Conservation (phyloP, 331 rosid genomes). For the Arachis monticola region DNA sequence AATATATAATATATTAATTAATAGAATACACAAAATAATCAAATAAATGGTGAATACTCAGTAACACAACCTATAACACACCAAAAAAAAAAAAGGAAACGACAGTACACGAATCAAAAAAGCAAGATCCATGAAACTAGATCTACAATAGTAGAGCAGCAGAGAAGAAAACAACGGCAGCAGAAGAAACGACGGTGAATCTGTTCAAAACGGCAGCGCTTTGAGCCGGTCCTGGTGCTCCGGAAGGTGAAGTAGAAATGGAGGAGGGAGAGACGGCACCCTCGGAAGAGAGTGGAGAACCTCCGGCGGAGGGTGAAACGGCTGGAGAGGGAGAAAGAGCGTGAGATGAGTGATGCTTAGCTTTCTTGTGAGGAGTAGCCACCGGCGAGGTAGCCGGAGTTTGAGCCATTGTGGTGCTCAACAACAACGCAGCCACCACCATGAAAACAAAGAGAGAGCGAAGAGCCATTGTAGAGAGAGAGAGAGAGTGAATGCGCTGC, state of each 20-base stretch:
- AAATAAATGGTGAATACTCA: conserved; percentile 23
- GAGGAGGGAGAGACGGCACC: conserved; percentile 35
- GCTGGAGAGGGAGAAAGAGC: conserved; percentile 29
- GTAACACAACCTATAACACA: not conserved
- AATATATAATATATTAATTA: not conserved
- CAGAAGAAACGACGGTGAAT: conserved; percentile 33
- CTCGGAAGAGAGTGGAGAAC: conserved; percentile 27
- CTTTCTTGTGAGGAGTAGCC: conserved; percentile 29
- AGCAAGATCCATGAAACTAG: not conserved
- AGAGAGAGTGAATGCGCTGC: not conserved
- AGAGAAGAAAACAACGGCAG: conserved; percentile 28
- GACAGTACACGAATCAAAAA: not conserved
- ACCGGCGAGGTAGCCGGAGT: conserved; percentile 47
- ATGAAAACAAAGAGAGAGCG: conserved; percentile 22
- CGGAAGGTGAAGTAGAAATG: conserved; percentile 38
- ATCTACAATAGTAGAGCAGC: conserved; percentile 45
- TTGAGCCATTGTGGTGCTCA: conserved; percentile 50
- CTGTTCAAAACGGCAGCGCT: conserved; percentile 49
- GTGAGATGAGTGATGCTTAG: conserved; percentile 9
- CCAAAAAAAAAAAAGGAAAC: not conserved
- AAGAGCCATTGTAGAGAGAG: conserved; percentile 37
- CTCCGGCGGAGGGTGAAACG: conserved; percentile 26
- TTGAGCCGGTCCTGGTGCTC: conserved; percentile 40
- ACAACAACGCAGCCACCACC: conserved; percentile 43
- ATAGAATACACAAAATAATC: conserved; percentile 19